These are phyloP conservation scores for Oxytropis ochrocephala DNA, from an alignment of 306 rosid genomes.

Conservation along the genomic window DNA sequence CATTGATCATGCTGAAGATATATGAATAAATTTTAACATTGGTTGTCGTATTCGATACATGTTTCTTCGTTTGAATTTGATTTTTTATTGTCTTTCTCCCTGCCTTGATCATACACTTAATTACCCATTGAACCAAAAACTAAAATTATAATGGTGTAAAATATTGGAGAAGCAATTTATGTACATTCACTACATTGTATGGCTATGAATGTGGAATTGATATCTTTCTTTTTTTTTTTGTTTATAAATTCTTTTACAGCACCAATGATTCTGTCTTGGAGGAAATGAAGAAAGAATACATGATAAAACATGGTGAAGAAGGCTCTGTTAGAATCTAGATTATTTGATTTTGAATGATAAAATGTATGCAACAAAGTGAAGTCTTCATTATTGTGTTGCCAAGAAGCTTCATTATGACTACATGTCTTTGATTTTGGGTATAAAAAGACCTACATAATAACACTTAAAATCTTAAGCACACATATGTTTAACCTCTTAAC, in stretches of 20 bases:
- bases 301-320: slow-evolving; percentile 40
- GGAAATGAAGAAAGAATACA: slow-evolving; percentile 76
- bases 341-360: neutral
- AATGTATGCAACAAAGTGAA: neutral
- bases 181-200: too few relatives aligned
- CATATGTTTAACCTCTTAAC: too few relatives aligned
- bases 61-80: neutral
- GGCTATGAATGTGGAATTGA: slow-evolving; percentile 14
- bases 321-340: slow-evolving; percentile 33
- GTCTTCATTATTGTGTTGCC: neutral
- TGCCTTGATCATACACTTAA: neutral
- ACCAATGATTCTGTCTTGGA: slow-evolving; percentile 72
- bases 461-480: too few relatives aligned
- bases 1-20: neutral
- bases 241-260: slow-evolving; percentile 29
- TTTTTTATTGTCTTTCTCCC: neutral
- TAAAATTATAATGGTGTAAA: neutral
- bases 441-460: too few relatives aligned
- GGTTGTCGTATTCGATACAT: neutral
- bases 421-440: too few relatives aligned
- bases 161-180: neutral
- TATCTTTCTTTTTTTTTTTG: neutral
- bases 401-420: slow-evolving; percentile 1
- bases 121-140: neutral
- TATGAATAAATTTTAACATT: neutral